A percentile compares a stretch with the other conserved stretches of the same genome.
These are phyloP conservation scores for Fusarium metavorans DNA, from an alignment of 2,329 filamentous ascomycete species.

Conservation along the genomic window DNA sequence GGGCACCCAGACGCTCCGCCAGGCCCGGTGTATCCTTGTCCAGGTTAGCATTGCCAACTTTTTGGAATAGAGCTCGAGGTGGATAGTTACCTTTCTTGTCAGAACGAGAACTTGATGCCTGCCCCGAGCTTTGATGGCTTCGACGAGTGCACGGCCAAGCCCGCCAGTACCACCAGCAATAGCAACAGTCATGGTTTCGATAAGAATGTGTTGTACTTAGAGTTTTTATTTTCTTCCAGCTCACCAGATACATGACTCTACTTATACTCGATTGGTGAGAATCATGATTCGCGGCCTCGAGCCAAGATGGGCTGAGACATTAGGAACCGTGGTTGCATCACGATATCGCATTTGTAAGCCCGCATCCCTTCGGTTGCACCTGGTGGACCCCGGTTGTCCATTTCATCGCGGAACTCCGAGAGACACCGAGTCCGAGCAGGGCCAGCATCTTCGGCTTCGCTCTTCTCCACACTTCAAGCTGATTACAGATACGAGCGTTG, in stretches of 20 bases:
- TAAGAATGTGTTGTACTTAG: not conserved
- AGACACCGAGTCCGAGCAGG: not conserved
- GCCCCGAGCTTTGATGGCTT: slow-evolving; percentile 40
- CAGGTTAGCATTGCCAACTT: not conserved
- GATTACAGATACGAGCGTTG: not conserved
- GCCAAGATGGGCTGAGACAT: not conserved
- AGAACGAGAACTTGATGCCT: slow-evolving; percentile 57
- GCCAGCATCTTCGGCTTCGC: not conserved
- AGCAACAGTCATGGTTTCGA: not conserved
- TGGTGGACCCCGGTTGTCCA: not conserved
- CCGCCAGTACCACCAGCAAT: not conserved
- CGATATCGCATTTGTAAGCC: not conserved
- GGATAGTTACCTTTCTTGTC: slow-evolving; percentile 49
- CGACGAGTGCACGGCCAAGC: not conserved
- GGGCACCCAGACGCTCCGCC: slow-evolving; percentile 24
- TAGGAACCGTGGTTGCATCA: not conserved
- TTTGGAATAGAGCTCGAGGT: not conserved
- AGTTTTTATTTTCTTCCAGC: not conserved
- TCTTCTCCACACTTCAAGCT: not conserved
- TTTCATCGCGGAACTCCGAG: not conserved
- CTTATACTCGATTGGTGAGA: not conserved
- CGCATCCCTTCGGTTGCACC: not conserved
- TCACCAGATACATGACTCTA: not conserved
- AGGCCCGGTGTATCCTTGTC: not conserved
- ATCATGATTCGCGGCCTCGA: not conserved